Base-by-base conservation (phyloP, 768 basidiomycete species). In the Tylopilus plumbeoviolaceoides region DNA sequence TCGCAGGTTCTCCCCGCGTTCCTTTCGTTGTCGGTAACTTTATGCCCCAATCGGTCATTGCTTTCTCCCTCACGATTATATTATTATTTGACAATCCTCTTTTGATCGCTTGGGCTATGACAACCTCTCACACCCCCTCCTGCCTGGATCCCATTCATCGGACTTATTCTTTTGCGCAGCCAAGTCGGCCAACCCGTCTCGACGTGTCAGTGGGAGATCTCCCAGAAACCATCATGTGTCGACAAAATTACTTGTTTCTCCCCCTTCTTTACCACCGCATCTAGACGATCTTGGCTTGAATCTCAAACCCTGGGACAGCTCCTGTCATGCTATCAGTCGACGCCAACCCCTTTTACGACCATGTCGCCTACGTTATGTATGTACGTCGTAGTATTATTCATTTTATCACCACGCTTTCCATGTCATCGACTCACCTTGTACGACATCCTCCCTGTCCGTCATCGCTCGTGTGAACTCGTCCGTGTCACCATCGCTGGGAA, bases 1-100 rank as follows among this genome's bases (percentile, higher is more conserved):
- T 64, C 59, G 49, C 62, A 54, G 52, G 41, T 63, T 65, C 63
- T 48, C 51, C 60, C 51, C 61, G 53, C 58, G 58, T 60, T 60
- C 59, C 56, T 64, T 42, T 64, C 53, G 47, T 51, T 27, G 28
- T 62, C 63, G 62, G 63, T 48, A 63, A 63, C 63, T 65, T 59
- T 64, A 66, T 64, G 50, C 63, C 59, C 4, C 11, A 63, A 60
- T 41, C 51, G 44, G 62, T 27, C 48, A 40, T 61, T 5, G 23
- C 23, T 23, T 23, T 23, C 23, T 23, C 23, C n/a, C 17, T 36
- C 36, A 17, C 17, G 36, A 36, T n/a, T 17, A 36, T 36, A 36
- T 35, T 36, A 17, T 36, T n/a, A 23, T 23, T n/a, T 23, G 6
- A n/a, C 36, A 17, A 5, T 17, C 36, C 36, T 36, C 36, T n/a